Evolutionary conservation across 1,284 basidiomycete genomes (phyloP).

Genomic region (Marasmius oreades): DNA sequence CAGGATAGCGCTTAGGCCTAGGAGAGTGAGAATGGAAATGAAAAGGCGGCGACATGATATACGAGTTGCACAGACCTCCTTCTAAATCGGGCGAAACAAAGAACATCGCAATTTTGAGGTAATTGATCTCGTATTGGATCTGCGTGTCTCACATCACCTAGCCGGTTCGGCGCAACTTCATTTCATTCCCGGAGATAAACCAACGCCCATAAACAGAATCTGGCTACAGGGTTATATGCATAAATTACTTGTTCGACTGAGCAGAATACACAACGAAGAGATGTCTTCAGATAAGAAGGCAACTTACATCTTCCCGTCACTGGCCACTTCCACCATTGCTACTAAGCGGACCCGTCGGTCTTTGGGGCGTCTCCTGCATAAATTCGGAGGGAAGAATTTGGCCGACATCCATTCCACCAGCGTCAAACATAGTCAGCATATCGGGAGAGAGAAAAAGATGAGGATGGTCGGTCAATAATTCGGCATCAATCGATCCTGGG

Average conservation of each 20-base stretch:
- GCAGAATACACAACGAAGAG: too few relatives aligned
- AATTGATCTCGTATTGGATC: constrained; percentile 6
- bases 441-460: constrained; percentile 43
- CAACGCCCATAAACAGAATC: constrained; percentile 12
- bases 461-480: constrained; percentile 35
- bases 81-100: background rate
- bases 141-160: background rate
- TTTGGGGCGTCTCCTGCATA: background rate
- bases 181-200: constrained; percentile 4
- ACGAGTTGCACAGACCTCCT: background rate
- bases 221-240: too few relatives aligned
- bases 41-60: background rate
- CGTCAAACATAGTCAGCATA: constrained; percentile 43
- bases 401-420: constrained; percentile 32
- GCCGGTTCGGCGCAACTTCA: background rate
- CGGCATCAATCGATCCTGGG: constrained; percentile 19
- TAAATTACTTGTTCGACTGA: too few relatives aligned
- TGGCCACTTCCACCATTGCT: background rate
- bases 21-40: background rate
- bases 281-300: too few relatives aligned
- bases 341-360: background rate
- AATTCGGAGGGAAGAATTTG: constrained; percentile 25
- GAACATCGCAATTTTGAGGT: background rate
- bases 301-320: too few relatives aligned
- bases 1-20: too few relatives aligned